Conservation (phyloP, 1,284 basidiomycete species). For the Leccinum griseonigrum region DNA sequence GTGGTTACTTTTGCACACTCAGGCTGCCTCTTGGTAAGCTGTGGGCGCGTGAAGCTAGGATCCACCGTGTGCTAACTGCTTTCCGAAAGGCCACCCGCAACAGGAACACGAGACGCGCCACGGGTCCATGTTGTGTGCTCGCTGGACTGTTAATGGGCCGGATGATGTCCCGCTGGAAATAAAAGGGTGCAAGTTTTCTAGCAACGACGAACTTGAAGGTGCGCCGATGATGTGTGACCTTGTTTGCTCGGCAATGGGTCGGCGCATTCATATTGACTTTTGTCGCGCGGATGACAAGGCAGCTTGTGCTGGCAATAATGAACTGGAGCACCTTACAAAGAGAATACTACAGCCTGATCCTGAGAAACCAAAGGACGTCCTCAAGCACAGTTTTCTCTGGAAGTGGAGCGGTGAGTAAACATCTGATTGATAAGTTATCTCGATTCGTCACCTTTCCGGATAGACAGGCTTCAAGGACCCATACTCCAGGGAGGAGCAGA, state of each 20-base stretch:
- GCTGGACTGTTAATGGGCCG: constrained; percentile 54
- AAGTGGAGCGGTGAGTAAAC: constrained; percentile 43
- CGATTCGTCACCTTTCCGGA: not conserved
- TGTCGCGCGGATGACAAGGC: constrained; percentile 36
- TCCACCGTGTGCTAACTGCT: not conserved
- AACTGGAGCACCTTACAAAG: too few relatives aligned
- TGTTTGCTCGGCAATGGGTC: constrained; percentile 1
- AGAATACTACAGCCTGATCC: constrained; percentile 42
- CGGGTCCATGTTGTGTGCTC: constrained; percentile 58
- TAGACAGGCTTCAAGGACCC: constrained; percentile 44
- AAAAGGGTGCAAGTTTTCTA: too few relatives aligned
- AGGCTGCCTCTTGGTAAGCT: constrained; percentile 45
- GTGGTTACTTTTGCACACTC: constrained; percentile 54
- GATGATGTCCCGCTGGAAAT: constrained; percentile 28
- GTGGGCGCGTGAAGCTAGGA: fast-evolving
- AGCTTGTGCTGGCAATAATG: too few relatives aligned
- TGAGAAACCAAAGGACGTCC: constrained; percentile 46
- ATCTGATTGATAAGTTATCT: not conserved
- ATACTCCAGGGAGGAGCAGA: constrained; percentile 53
- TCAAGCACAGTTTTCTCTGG: constrained; percentile 57
- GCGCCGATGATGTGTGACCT: too few relatives aligned
- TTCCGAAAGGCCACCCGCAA: constrained; percentile 50
- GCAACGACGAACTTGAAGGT: too few relatives aligned
- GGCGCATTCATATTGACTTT: constrained; percentile 39
- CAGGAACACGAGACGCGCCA: constrained; percentile 61